These are phyloP conservation scores for Magnolia sinica DNA, from an alignment of 164 flowering plant species.

Conservation along the genomic window DNA sequence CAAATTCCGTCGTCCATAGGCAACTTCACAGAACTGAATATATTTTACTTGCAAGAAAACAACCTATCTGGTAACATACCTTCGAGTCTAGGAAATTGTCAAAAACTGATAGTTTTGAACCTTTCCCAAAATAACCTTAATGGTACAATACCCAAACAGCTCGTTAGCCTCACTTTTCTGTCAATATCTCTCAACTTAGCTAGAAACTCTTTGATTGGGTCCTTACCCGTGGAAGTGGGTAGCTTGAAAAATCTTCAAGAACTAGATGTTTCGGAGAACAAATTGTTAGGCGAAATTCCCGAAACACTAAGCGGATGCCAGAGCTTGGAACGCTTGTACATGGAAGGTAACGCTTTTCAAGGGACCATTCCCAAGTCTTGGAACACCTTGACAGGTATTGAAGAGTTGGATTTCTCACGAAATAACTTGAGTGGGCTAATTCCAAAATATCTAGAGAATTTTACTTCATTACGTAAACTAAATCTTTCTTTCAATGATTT, in stretches of 20 bases:
- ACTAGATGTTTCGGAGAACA: slow-evolving; percentile 4
- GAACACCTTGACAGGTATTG: neutral
- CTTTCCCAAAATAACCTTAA: slow-evolving; percentile 5
- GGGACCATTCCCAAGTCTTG: slow-evolving; percentile 9
- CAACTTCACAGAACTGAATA: slow-evolving; percentile 13
- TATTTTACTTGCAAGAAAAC: neutral
- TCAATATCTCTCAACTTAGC: slow-evolving; percentile 22
- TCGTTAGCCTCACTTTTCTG: slow-evolving; percentile 18
- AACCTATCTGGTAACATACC: slow-evolving; percentile 8
- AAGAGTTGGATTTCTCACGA: slow-evolving; percentile 1
- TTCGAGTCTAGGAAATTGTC: slow-evolving; percentile 3
- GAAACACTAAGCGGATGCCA: neutral
- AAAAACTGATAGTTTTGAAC: neutral
- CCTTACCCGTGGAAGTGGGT: slow-evolving; percentile 31
- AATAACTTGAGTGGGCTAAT: slow-evolving; percentile 4
- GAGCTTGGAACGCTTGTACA: neutral
- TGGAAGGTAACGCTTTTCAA: slow-evolving; percentile 8
- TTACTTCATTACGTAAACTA: neutral
- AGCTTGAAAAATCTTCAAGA: slow-evolving; percentile 17
- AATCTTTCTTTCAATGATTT: slow-evolving; percentile 11
- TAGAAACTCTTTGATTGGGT: slow-evolving; percentile 26
- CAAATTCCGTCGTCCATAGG: slow-evolving; percentile 30
- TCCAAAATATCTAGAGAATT: neutral
- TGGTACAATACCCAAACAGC: slow-evolving; percentile 27
- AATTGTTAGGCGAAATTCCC: slow-evolving; percentile 4